Base-by-base conservation (phyloP, 1,139 yeast genomes). In the Dujonia santamariae region DNA sequence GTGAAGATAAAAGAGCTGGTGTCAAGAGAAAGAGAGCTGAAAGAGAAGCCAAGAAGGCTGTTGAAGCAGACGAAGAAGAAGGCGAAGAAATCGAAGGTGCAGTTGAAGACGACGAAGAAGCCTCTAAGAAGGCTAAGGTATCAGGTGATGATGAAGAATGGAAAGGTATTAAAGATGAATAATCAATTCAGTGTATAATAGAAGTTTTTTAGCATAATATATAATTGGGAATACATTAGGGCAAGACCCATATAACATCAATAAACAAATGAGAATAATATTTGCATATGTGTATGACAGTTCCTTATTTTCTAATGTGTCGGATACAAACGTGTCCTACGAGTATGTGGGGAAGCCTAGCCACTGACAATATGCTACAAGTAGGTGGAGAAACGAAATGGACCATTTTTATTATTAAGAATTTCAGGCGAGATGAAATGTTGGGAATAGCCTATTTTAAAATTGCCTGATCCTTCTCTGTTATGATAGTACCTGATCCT, bases 1-100 rank as follows among this genome's bases (percentile, higher is more conserved):
- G 78, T 24, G 78, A 66, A 41, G 82, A 77, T 48, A 74, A 74
- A 53, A 74, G 72, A 57, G 78, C 78, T 8, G 61, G 59, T 30
- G 63, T 66, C 39, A 74, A 72, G 56, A 69, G 77, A 54, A 74
- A 75, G 61, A 70, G 73, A 48, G 67, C 63, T 7, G 72, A 67
- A 38, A 56, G 61, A 16, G 72, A 63, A 39, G 60, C 55, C 22
- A 53, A 52, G 43, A 51, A 45, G 28, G 43, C 44, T n/a, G 50
- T 47, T 44, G 47, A 40, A 55, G 54, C 42, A 13, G 48, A 45
- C 11, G 53, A 42, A 12, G 47, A 41, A 18, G 50, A 33, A n/a
- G 62, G 60, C 36, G 61, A 53, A 12, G 52, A 42, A n/a, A 61
- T 60, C 36, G 61, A 53, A 12, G 52, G 41, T 35, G 61, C 51